These are phyloP conservation scores for Antrodiella citrinella DNA, from an alignment of 768 basidiomycete species.

Conservation along the genomic window DNA sequence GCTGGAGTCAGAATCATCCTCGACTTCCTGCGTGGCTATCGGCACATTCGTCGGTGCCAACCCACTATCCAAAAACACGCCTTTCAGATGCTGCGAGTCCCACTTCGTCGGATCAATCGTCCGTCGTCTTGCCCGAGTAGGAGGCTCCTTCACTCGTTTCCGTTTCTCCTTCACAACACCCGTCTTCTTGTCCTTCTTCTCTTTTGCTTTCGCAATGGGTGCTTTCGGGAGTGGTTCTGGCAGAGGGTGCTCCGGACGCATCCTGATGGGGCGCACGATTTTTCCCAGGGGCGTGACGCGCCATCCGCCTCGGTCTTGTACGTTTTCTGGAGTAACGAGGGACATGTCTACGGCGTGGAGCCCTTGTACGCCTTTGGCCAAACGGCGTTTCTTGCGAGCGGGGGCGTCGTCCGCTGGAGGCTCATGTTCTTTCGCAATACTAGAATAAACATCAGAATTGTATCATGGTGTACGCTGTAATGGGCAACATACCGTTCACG, in stretches of 20 bases:
- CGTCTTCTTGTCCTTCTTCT: slow-evolving; percentile 15
- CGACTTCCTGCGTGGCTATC: not conserved
- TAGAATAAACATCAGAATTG: too few species aligned
- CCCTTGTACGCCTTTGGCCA: slow-evolving; percentile 28
- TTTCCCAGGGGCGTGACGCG: slow-evolving; percentile 58
- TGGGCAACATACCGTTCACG: slow-evolving; percentile 45
- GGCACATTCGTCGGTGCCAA: not conserved
- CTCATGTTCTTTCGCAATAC: slow-evolving; percentile 29
- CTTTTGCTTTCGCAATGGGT: not conserved
- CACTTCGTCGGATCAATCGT: slow-evolving; percentile 70
- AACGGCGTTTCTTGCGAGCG: slow-evolving; percentile 36
- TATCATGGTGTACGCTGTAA: too few species aligned
- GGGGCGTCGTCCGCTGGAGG: slow-evolving; percentile 22
- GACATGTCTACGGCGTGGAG: slow-evolving; percentile 56
- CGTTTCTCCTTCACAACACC: slow-evolving; percentile 31
- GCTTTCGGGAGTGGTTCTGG: slow-evolving; percentile 20
- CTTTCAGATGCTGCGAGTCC: slow-evolving; percentile 64
- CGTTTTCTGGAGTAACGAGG: slow-evolving; percentile 52
- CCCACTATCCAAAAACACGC: slow-evolving; percentile 45
- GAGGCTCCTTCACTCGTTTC: slow-evolving; percentile 38
- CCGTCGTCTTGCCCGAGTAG: slow-evolving; percentile 47
- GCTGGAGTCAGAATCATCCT: not conserved
- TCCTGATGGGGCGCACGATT: slow-evolving; percentile 56
- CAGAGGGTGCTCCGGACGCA: slow-evolving; percentile 63
- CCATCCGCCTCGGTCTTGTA: slow-evolving; percentile 51